Evolutionary conservation across 2,329 filamentous ascomycete species (phyloP).

Genomic region (Pseudocercospora vitis): DNA sequence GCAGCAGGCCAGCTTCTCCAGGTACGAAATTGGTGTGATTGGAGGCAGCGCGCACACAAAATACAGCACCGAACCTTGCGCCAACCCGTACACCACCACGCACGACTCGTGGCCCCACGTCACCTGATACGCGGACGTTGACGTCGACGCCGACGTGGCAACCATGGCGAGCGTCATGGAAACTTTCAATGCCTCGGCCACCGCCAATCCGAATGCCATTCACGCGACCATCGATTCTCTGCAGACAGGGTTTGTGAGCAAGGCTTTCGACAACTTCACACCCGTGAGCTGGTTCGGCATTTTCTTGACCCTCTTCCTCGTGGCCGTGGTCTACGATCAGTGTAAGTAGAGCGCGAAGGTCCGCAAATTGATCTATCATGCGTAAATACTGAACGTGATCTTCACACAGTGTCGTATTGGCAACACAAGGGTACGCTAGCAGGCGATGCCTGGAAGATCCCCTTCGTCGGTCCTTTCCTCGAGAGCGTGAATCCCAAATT

Average conservation of each 20-base stretch:
- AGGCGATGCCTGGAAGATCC: slow-evolving; percentile 50
- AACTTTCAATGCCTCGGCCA: slow-evolving; percentile 36
- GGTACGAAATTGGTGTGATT: neutral
- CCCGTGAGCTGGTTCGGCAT: slow-evolving; percentile 61
- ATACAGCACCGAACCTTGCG: neutral
- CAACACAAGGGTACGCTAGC: slow-evolving; percentile 49
- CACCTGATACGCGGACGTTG: neutral
- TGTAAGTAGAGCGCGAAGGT: too few relatives aligned
- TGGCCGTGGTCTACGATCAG: slow-evolving; percentile 84
- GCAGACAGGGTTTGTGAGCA: slow-evolving; percentile 53
- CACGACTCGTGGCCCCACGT: neutral
- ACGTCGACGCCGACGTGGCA: neutral
- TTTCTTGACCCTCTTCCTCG: slow-evolving; percentile 66
- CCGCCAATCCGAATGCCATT: slow-evolving; percentile 36
- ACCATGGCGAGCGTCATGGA: slow-evolving; percentile 37
- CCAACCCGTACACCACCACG: neutral
- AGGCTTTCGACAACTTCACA: slow-evolving; percentile 54
- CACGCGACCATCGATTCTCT: slow-evolving; percentile 66
- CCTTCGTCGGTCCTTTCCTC: slow-evolving; percentile 82
- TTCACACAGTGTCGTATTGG: slow-evolving; percentile 47
- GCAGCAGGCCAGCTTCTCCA: neutral
- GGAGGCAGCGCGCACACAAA: slow-evolving; percentile 1
- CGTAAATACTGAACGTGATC: slow-evolving; percentile 10
- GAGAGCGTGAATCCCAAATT: slow-evolving; percentile 91
- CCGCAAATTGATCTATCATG: neutral